A percentile compares a stretch with the other conserved stretches of the same genome.
phyloP scores from a whole-genome alignment of 2,329 filamentous ascomycete genomes.

The Hortaea werneckii region DNA sequence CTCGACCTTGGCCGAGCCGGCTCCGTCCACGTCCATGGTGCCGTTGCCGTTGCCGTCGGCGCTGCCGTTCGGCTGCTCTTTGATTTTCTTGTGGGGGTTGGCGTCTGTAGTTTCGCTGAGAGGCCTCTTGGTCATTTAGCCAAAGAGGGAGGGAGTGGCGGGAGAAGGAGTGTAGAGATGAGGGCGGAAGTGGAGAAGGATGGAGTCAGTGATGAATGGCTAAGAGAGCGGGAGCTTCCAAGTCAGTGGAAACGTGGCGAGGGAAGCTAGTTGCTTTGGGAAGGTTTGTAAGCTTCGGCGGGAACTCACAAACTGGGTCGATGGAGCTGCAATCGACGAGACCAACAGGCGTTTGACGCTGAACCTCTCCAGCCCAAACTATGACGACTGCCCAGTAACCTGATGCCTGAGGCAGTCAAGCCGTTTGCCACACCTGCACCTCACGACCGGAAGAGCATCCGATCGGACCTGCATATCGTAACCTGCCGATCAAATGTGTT shows the following conservation, averaged over 20 bases:
- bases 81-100: slow-evolving; percentile 36
- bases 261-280: background rate
- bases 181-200: too few relatives aligned
- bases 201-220: too few relatives aligned
- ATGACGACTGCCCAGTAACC: too few relatives aligned
- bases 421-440: too few relatives aligned
- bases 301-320: background rate
- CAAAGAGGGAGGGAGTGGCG: background rate
- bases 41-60: slow-evolving; percentile 21
- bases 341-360: background rate
- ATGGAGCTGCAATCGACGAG: background rate
- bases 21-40: slow-evolving; percentile 54
- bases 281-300: background rate
- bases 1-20: slow-evolving; percentile 46
- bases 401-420: too few relatives aligned
- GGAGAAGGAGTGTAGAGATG: background rate
- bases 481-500: too few relatives aligned
- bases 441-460: too few relatives aligned
- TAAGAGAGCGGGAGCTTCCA: background rate
- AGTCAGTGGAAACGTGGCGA: background rate
- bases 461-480: too few relatives aligned
- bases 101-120: slow-evolving; percentile 6
- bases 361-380: too few relatives aligned
- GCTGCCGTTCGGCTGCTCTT: slow-evolving; percentile 12
- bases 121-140: background rate